These are phyloP conservation scores for Ascocoryne sarcoides DNA, from an alignment of 2,329 filamentous ascomycete genomes.

Conservation along the genomic window DNA sequence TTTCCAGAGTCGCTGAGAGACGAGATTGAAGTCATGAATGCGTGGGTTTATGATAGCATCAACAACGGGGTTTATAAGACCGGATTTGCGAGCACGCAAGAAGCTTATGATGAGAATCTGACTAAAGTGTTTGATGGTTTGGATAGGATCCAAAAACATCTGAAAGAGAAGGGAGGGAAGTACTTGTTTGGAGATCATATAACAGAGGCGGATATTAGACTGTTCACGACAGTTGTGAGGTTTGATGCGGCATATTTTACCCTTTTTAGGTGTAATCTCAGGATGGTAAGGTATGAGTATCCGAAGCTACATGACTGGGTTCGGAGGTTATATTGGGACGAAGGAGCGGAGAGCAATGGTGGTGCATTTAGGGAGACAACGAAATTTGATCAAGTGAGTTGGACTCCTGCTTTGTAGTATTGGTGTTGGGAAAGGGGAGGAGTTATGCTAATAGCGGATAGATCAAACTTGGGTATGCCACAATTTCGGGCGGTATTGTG, in stretches of 20 bases:
- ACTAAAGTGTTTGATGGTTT: slow-evolving; percentile 62
- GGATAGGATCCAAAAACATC: slow-evolving; percentile 63
- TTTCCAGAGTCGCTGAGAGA: background rate
- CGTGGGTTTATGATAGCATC: slow-evolving; percentile 67
- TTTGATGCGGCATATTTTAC: slow-evolving; percentile 61
- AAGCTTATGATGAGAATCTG: slow-evolving; percentile 71
- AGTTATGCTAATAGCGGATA: too few species aligned
- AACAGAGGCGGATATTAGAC: slow-evolving; percentile 60
- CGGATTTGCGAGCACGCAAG: slow-evolving; percentile 75
- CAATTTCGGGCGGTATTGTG: too few species aligned
- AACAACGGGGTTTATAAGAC: slow-evolving; percentile 64
- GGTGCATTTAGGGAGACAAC: slow-evolving; percentile 5
- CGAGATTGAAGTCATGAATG: slow-evolving; percentile 41
- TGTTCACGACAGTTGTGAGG: slow-evolving; percentile 57
- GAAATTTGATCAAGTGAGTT: background rate
- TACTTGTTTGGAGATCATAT: slow-evolving; percentile 56
- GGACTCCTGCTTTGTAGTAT: too few species aligned
- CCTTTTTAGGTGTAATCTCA: slow-evolving; percentile 55
- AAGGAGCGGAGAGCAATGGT: slow-evolving; percentile 1
- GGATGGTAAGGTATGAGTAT: slow-evolving; percentile 54
- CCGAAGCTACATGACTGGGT: slow-evolving; percentile 34
- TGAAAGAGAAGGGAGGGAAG: slow-evolving; percentile 32
- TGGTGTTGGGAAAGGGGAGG: too few species aligned
- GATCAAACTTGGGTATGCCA: too few species aligned
- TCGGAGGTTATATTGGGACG: slow-evolving; percentile 6